Base-by-base conservation (phyloP, 2,329 filamentous ascomycete species). In the Nemania bipapillata region DNA sequence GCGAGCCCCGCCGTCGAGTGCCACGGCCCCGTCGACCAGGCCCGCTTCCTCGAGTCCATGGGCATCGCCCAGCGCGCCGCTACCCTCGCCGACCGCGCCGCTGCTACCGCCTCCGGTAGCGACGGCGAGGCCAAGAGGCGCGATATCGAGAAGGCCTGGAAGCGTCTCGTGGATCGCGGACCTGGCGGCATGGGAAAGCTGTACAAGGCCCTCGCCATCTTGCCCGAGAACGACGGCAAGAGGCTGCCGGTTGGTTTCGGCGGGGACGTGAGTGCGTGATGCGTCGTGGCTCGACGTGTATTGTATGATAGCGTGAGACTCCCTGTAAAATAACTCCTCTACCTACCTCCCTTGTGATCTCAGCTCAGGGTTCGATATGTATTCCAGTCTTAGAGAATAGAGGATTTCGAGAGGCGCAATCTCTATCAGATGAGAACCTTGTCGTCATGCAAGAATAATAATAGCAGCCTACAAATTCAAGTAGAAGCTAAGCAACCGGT, bases 201-300 rank as follows among this genome's bases (percentile, higher is more conserved):
- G 24, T 99, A 99, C 80, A 97, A 98, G 82, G 94, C 89, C 26
- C 86, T 99, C 86, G 92, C 94, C 12, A 93, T 99, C 74, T 78
- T 98, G 75, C 96, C 96, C 0, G 91, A 94, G 80, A 92, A 92
- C 71, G 86, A 85, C 40, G 90, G 91, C 1, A 86, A 83, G 69
- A 88, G 94, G 75, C 86, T 90, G 67, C 95, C 95, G 1, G 94
- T 97, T 63, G 96, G 96, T 0, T 98, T 99, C 83, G 96, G 96
- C 0, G 96, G 95, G 0, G 89, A 89, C 76, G 81, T 89, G 12
- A 54, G 8, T 8, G 69, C 69, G 68, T 55, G 47, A 30, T 22
- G 15, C n/a, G 4, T 2, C 32, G 35, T 17, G 28, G 54, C 15
- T 17, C 47, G 15, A 49, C 28, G 32, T 55, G 37, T 20, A 17